These are phyloP conservation scores for Epichloe bromicola DNA, from an alignment of 2,329 filamentous ascomycete genomes.

Conservation along the genomic window DNA sequence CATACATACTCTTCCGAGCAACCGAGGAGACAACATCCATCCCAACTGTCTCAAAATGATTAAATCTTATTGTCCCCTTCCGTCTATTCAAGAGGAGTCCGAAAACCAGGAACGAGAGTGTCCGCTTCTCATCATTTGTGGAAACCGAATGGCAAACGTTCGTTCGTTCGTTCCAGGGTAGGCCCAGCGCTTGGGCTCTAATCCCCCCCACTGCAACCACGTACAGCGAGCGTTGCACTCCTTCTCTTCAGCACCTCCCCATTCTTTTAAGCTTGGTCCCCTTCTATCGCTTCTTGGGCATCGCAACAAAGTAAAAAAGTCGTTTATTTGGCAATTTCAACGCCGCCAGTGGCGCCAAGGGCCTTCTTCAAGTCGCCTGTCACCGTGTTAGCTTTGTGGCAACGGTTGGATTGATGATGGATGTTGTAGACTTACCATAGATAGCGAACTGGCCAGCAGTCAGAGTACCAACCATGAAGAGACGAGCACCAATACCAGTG, in stretches of 20 bases:
- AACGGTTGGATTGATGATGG: background rate
- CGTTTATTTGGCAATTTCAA: constrained; percentile 15
- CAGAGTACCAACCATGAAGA: constrained; percentile 53
- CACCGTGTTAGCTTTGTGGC: background rate
- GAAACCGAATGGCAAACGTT: background rate
- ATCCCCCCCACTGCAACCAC: background rate
- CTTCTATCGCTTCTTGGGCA: background rate
- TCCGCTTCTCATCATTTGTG: background rate
- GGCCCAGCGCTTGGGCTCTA: constrained; percentile 10
- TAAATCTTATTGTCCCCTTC: background rate
- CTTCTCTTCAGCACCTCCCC: background rate
- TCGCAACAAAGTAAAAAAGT: background rate
- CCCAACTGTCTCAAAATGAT: background rate
- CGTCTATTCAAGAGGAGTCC: background rate
- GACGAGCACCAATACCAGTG: constrained; percentile 65
- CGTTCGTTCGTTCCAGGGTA: background rate
- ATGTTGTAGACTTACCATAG: constrained; percentile 37
- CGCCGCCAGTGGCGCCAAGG: constrained; percentile 22
- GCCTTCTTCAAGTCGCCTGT: constrained; percentile 50
- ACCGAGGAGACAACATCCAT: constrained; percentile 6
- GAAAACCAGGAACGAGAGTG: background rate
- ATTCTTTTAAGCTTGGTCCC: background rate
- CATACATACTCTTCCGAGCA: constrained; percentile 14
- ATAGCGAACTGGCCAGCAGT: constrained; percentile 80
- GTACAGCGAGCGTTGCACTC: background rate